These are phyloP conservation scores for Orbilia blumenaviensis DNA, from an alignment of 2,329 filamentous ascomycete species.

Conservation along the genomic window DNA sequence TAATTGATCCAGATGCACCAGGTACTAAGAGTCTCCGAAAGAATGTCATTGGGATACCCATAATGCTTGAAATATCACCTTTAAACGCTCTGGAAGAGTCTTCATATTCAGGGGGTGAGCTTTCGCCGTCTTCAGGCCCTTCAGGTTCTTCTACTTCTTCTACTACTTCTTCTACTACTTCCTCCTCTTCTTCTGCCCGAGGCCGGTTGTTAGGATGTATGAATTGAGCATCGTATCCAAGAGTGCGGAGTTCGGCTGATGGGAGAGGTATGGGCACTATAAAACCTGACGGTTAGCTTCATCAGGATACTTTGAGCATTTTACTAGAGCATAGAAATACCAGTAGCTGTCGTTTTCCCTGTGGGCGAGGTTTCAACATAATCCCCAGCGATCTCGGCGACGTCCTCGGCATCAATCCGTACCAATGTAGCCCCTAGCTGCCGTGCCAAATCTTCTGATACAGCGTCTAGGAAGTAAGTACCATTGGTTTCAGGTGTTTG, in stretches of 20 bases:
- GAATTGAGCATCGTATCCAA: slow-evolving; percentile 58
- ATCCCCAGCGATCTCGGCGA: slow-evolving; percentile 74
- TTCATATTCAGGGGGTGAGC: slow-evolving; percentile 52
- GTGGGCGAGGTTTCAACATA: slow-evolving; percentile 69
- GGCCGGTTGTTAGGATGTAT: slow-evolving; percentile 46
- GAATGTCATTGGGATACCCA: slow-evolving; percentile 37
- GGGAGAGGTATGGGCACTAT: slow-evolving; percentile 60
- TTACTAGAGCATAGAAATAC: background rate
- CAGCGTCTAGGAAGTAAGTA: slow-evolving; percentile 67
- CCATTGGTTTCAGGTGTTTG: slow-evolving; percentile 63
- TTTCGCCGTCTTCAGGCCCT: slow-evolving; percentile 31
- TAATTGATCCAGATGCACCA: background rate
- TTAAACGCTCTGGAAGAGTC: slow-evolving; percentile 55
- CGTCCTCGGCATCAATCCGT: slow-evolving; percentile 73
- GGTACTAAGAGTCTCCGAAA: slow-evolving; percentile 13
- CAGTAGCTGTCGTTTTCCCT: slow-evolving; percentile 55
- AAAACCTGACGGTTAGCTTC: background rate
- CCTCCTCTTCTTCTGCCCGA: slow-evolving; percentile 59
- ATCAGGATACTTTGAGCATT: background rate
- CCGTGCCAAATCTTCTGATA: slow-evolving; percentile 72
- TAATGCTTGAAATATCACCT: slow-evolving; percentile 26
- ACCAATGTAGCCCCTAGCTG: slow-evolving; percentile 73
- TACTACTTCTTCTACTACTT: slow-evolving; percentile 64
- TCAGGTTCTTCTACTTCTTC: slow-evolving; percentile 60
- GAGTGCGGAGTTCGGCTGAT: slow-evolving; percentile 59